Conservation (phyloP, 257 asterid genomes). For the Coffea eugenioides region DNA sequence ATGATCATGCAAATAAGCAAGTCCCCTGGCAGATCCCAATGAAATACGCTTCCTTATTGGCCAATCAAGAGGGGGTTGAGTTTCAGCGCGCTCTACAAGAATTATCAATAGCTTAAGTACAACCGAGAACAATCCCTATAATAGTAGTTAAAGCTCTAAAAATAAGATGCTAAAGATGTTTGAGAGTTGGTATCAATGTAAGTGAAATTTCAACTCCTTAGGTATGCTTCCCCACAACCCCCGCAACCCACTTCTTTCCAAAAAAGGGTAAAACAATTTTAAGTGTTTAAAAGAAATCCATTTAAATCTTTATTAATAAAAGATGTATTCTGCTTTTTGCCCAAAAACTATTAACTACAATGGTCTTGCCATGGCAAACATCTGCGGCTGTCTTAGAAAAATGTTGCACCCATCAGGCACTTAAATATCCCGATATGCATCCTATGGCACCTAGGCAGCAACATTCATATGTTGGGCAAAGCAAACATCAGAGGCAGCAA, state of each 20-base stretch:
- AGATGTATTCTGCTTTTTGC: background rate
- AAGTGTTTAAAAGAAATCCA: background rate
- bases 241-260: no score
- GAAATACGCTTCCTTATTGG: conserved; percentile 66
- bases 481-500: no score
- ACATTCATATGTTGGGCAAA: no score
- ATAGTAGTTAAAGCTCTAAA: background rate
- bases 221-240: background rate
- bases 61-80: conserved; percentile 81
- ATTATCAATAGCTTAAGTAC: conserved; percentile 3
- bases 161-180: background rate
- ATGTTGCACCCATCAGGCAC: no score
- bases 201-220: background rate
- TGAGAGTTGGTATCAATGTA: background rate
- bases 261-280: background rate
- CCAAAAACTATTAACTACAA: background rate
- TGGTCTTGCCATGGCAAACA: no score
- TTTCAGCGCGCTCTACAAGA: conserved; percentile 62
- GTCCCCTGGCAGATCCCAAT: conserved; percentile 87
- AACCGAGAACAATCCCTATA: background rate
- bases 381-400: no score
- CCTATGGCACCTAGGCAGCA: no score
- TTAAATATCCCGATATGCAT: no score
- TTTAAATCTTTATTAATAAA: background rate
- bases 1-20: conserved; percentile 89